Evolutionary conservation across 768 basidiomycete genomes (phyloP), one percentile per base, ranked within the genome.

Genomic region (Tulasnella sp.): DNA sequence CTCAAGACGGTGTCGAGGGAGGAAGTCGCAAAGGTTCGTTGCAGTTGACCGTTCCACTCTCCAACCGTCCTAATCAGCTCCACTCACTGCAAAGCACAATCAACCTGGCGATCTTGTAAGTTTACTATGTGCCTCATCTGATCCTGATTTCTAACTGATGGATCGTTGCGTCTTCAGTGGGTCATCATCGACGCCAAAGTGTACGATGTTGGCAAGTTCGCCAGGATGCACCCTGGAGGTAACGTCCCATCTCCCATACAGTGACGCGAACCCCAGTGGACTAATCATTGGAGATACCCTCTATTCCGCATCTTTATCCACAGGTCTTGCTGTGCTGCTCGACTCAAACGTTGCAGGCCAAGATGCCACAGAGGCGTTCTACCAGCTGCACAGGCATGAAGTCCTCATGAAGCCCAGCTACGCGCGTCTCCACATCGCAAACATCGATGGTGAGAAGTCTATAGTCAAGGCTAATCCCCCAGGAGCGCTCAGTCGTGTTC

Each of bases 161-260:
- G 2, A 60, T 44, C 29, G 19, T 7, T 27, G 8, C 53, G 38
- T 59, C 27, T 43, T 2, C 64, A 91, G 82, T 92, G 91, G 88
- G 76, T 92, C 45, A 73, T 86, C 34, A 76, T 92, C 52, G 88
- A 92, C 68, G 74, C 84, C 7, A 86, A 84, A 65, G 87, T 92
- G 27, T 92, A 85, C 59, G 81, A 91, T 67, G 69, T 98, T 29
- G 80, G 85, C 41, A 82, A 79, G 61, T 96, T 98, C 65, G 83
- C 81, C 22, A 74, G 81, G 61, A 71, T 96, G 51, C 93, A 98
- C 67, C 93, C 91, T 0, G 80, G 92, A 53, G 92, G 92, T 9
- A 68, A 79, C 25, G 83, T 80, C 31, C 90, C 94, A 4, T 73
- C 90, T 27, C 85, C 65, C 65, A 80, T 44, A 34, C 24, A 9